Base-by-base conservation (phyloP, 768 basidiomycete species). In the Boletellus emodensis region DNA sequence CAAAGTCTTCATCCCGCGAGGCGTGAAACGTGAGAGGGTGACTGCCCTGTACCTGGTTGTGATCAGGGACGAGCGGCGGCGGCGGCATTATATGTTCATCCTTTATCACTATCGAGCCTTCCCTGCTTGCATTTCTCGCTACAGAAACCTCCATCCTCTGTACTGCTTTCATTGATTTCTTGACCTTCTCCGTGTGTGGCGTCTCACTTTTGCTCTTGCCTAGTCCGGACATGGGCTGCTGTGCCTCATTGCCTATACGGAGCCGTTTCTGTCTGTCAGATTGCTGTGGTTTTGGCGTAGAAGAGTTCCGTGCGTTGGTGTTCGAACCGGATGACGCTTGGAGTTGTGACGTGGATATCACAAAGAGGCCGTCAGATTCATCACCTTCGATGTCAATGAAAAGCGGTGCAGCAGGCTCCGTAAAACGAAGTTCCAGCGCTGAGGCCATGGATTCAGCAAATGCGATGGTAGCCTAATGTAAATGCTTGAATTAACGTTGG, bases 361-460 rank as follows among this genome's bases (percentile, higher is more conserved):
- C 85, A 61, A 90, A 90, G 30, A 90, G 74, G 36, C 75, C 73
- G 33, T 87, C 81, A 1, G 72, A 73, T 48, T 75, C 73, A 58
- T 91, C 87, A 9, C 81, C 77, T 61, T 87, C 85, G 36, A 90
- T 75, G 44, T 85, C 82, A 52, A 92, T 85, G 59, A 82, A 87
- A n/a, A 93, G 71, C 10, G 90, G 88, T 11, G 78, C 77, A 13
- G 79, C 75, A 3, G 87, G 81, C 53, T 87, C 81, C 0, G 86
- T 90, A 67, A 92, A 90, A 8, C 83, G 81, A 46, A 93, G 72
- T 45, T 85, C 82, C 18, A 92, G 74, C 6, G 81, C 62, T 34
- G 83, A 70, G 11, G 79, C 72, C 70, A 82, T 81, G 3, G 83
- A 79, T 60, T 92, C 90, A 1, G 88, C 87, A 63, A 84, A 90